These are phyloP conservation scores for Penicillium macrosclerotiorum DNA, from an alignment of 495 filamentous ascomycete genomes.

Conservation along the genomic window DNA sequence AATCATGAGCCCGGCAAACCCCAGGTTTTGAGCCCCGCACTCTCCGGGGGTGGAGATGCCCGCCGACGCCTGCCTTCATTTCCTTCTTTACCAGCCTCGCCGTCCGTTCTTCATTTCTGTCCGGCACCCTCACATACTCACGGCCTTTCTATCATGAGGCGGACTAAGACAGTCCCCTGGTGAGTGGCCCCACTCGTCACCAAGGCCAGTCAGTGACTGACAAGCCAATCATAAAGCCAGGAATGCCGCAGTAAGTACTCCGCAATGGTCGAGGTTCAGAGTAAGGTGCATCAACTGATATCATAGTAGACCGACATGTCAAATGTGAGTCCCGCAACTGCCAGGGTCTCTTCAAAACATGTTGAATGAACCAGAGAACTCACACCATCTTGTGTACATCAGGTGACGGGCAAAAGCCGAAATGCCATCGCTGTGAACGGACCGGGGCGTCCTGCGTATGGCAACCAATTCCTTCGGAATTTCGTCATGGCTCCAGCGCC, in stretches of 20 bases:
- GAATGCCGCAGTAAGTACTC: conserved; percentile 18
- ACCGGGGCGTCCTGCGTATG: conserved; percentile 18
- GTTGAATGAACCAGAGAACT: background rate
- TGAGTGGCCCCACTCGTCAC: conserved; percentile 11
- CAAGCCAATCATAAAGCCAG: conserved; percentile 12
- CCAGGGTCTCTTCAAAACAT: background rate
- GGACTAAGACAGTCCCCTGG: conserved; percentile 19
- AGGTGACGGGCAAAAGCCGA: conserved; percentile 21
- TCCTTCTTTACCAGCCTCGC: background rate
- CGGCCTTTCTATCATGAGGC: conserved; percentile 6
- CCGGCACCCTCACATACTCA: background rate
- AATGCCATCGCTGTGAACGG: conserved; percentile 18
- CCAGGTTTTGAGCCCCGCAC: conserved; percentile 15
- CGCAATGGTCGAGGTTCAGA: background rate
- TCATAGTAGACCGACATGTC: conserved; percentile 12
- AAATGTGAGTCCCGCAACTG: conserved; percentile 21
- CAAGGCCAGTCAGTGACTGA: conserved; percentile 6
- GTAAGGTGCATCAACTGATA: background rate
- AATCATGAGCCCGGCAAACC: background rate
- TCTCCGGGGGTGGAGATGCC: conserved; percentile 13
- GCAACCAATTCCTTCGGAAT: conserved; percentile 12
- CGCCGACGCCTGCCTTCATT: conserved; percentile 14
- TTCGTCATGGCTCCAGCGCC: conserved; percentile 24
- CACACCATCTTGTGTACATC: background rate
- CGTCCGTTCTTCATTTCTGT: background rate